Evolutionary conservation across 306 rosid species (phyloP), one percentile per base, ranked within the genome.

Genomic region (Myrica gale): DNA sequence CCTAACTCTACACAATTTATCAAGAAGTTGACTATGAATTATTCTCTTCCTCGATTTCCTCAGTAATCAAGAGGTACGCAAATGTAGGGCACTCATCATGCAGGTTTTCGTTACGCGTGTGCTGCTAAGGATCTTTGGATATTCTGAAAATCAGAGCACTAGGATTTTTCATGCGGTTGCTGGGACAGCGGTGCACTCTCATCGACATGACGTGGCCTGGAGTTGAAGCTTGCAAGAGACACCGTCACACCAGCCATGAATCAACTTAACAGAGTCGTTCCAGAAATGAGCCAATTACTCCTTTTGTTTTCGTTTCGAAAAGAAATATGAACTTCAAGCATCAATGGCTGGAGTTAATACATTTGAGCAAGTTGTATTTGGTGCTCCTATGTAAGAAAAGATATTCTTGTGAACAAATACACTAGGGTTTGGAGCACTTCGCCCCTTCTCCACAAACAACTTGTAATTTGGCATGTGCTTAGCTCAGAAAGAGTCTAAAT

Each of bases 1-100:
- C 26, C 47, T 20, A 76, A 42, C 43, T 21, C 9, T 16, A 7
- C 15, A 52, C 21, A 58, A 43, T 44, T 80, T 78, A 56, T 71
- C 1, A 7, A 67, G 43, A 67, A 17, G 17, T 16, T 26, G 7
- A 8, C 43, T 26, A 45, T 4, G 19, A 32, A 7, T 8, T 0
- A 32, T 72, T 72, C 15, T 48, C 23, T 42, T 44, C 76, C 2
- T 56, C 23, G 51, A 65, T 60, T 74, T 72, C n/a, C 21, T 44
- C 45, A 43, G 21, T 68, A 51, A 68, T 53, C 42, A 47, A 19
- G 53, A 52, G 37, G 58, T 63, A 69, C 55, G 69, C 45, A 32
- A 4, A 62, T 17, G 52, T 37, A 53, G 73, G 81, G 80, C 80
- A 68, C 60, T 70, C 70, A 42, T 74, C 70, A 52, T 71, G 54